Evolutionary conservation across 768 basidiomycete species (phyloP), one percentile per base, ranked within the genome.

Genomic region (Galerina sulciceps): DNA sequence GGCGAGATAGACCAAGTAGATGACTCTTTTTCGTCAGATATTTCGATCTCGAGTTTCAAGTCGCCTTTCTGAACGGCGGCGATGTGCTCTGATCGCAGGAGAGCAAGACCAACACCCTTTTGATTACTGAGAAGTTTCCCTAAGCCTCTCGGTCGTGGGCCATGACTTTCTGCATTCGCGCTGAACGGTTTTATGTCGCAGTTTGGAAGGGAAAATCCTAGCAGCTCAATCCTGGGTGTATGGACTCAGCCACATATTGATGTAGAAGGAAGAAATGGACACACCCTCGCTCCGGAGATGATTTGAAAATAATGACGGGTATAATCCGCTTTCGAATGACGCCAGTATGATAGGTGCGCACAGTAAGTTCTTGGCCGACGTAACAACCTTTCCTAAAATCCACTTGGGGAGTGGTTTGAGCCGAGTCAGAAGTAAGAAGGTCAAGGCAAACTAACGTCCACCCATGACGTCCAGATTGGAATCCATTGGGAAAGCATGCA

Each of bases 361-460:
- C 96, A 0, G 96, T 98, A 40, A 99, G 80, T 67, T 99, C 97
- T 79, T 99, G 97, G 9, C 97, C 97, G 5, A 99, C 89, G 69
- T 98, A 99, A 70, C 97, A 99, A 2, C 97, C 97, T 76, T 99
- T 99, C 56, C 93, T 81, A 72, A 97, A 98, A 74, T 98, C 94
- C 70, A 99, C 96, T 80, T 43, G 51, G 60, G 26, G 41, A 41
- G 61, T 46, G 59, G 53, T 44, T 55, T 36, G 57, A 26, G 57
- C 37, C 63, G 55, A 51, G 18, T 20, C 20, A 5, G 10, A 10
- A 23, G 17, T 11, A 53, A n/a, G 3, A n/a, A 22, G 43, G 31
- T 11, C 53, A 34, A 42, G 43, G 9, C n/a, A 38, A 23, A 80
- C 90, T 74, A 67, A 97, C 96, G 76, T 67, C 87, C 96, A 49